Base-by-base conservation (phyloP, 2,329 filamentous ascomycete species). In the Chrysoporthe austroafricana region DNA sequence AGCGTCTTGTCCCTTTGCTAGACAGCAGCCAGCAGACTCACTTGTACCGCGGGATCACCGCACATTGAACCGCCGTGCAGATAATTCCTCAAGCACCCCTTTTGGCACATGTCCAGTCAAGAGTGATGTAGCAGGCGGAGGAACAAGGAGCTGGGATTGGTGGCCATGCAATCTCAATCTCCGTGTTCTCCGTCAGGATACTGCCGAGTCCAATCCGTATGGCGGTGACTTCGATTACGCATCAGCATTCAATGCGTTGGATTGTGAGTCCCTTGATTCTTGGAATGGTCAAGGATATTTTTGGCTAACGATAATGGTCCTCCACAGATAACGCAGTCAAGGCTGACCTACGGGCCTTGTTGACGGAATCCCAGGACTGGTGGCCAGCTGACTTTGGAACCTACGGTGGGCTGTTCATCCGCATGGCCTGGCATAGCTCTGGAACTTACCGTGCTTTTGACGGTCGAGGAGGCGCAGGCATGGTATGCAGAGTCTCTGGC, bases 351-450 rank as follows among this genome's bases (percentile, higher is more conserved):
- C 73, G 81, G 32, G 82, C 80, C 13, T 74, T 92, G 73, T 89
- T 92, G 87, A 92, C 90, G 62, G 87, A 91, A 74, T 91, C 89
- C 1, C 88, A 92, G 78, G 88, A 90, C 34, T 92, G 85, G 86
- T 93, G 90, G 90, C 90, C 90, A 0, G 90, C 90, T 21, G 90
- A 93, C 75, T 91, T 90, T 73, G 90, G 90, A 60, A 88, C 92
- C 82, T 93, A 92, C 72, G 90, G 90, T 70, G 90, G 90, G 77
- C 84, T 93, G 26, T 92, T 93, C 77, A 84, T 93, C 74, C 89
- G 90, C 61, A 88, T 92, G 88, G 88, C 89, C 67, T 93, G 90
- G 90, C 90, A 92, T 82, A 88, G 87, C 70, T 86, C 90, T 8
- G 90, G 90, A 69, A 93, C 90, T 58, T 92, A 92, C 80, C 89